These are phyloP conservation scores for Phlyctochytrium bullatum DNA, from an alignment of 192 early-diverging fungal species.

Conservation along the genomic window DNA sequence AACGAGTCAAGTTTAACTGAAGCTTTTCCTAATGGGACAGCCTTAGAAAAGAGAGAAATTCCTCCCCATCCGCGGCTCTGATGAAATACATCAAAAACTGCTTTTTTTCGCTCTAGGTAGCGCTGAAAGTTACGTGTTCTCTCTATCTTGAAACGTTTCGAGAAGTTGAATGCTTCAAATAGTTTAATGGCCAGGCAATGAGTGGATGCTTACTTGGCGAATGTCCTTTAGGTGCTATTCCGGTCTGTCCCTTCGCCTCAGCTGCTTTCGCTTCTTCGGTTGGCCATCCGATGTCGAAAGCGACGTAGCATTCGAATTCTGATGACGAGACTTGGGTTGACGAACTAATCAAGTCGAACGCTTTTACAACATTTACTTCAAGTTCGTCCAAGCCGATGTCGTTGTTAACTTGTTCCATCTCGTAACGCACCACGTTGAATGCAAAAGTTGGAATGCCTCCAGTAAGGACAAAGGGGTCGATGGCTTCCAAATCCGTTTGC, in stretches of 20 bases:
- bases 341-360: slow-evolving; percentile 43
- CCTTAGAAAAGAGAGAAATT: slow-evolving; percentile 46
- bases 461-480: slow-evolving; percentile 19
- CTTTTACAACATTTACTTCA: slow-evolving; percentile 59
- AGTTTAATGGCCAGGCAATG: slow-evolving; percentile 4
- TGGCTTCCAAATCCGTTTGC: slow-evolving; percentile 46
- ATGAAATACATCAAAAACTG: slow-evolving; percentile 68
- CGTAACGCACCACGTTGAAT: slow-evolving; percentile 55
- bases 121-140: slow-evolving; percentile 60
- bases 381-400: slow-evolving; percentile 68
- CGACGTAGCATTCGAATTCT: slow-evolving; percentile 65
- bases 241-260: slow-evolving; percentile 66
- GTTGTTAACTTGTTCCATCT: slow-evolving; percentile 43
- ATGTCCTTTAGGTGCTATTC: slow-evolving; percentile 36
- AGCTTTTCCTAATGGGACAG: slow-evolving; percentile 55
- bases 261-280: slow-evolving; percentile 45
- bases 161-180: slow-evolving; percentile 47
- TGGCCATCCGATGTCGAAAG: slow-evolving; percentile 78
- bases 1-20: slow-evolving; percentile 54
- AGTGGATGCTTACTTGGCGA: slow-evolving; percentile 48
- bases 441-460: slow-evolving; percentile 44
- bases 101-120: slow-evolving; percentile 67
- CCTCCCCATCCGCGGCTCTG: slow-evolving; percentile 45
- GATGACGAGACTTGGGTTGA: slow-evolving; percentile 39
- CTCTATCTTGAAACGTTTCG: slow-evolving; percentile 56